Conservation (phyloP, 768 basidiomycete species). For the Tephrocybe rancida region DNA sequence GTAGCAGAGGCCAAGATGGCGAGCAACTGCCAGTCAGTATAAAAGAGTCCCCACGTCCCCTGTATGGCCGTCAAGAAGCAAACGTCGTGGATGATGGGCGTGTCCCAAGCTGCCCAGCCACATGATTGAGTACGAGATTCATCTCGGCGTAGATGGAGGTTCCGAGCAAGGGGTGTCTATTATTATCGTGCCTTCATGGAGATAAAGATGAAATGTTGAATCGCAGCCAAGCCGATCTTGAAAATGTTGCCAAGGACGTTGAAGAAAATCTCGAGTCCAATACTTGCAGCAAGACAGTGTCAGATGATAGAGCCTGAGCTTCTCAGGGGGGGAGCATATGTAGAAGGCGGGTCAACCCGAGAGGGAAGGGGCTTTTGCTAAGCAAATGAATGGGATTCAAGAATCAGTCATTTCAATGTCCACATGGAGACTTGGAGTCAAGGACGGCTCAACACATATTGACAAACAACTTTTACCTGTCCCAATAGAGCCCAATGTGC, state of each 20-base stretch:
- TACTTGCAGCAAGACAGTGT: background rate
- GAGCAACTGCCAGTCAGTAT: background rate
- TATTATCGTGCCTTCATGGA: background rate
- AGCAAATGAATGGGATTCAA: background rate
- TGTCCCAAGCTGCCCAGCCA: conserved; percentile 1
- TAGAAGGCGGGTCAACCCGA: background rate
- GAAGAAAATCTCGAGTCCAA: background rate
- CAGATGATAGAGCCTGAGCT: too few relatives aligned
- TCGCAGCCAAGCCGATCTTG: too few relatives aligned
- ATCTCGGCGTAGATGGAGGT: conserved; percentile 1
- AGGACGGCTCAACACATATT: background rate
- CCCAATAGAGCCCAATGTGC: too few relatives aligned
- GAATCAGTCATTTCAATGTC: background rate
- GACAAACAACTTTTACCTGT: background rate
- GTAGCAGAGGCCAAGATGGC: conserved; percentile 5
- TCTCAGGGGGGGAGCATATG: too few relatives aligned
- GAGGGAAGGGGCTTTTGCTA: background rate
- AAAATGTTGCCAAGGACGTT: background rate
- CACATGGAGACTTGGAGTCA: background rate
- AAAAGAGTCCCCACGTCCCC: background rate
- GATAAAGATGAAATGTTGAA: background rate
- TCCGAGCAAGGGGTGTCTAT: background rate
- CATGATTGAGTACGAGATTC: conserved; percentile 5
- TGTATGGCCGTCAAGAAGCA: conserved; percentile 3
- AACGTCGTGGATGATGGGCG: background rate